A percentile compares a stretch with the other conserved stretches of the same genome.
phyloP scores from a whole-genome alignment of 306 rosid genomes.

The Quercus bicolor region DNA sequence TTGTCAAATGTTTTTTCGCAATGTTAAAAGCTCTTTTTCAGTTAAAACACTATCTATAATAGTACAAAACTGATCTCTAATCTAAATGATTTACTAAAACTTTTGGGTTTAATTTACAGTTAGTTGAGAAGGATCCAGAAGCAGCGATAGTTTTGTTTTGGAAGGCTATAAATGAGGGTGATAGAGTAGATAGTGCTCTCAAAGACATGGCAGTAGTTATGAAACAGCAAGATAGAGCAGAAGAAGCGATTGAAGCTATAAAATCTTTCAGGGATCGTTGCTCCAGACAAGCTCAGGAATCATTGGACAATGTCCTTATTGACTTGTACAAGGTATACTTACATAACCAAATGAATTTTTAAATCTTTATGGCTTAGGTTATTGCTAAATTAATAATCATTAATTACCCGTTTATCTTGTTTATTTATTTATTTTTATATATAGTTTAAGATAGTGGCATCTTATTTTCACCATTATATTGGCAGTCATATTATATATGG shows the following conservation, averaged over 20 bases:
- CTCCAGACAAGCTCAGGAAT: constrained; percentile 88
- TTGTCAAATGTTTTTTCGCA: too few species aligned
- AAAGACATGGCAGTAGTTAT: constrained; percentile 95
- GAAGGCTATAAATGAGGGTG: constrained; percentile 87
- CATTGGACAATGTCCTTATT: constrained; percentile 82
- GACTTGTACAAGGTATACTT: constrained; percentile 79
- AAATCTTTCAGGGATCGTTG: constrained; percentile 62
- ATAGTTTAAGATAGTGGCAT: not conserved
- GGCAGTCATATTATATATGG: too few species aligned
- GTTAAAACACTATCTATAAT: too few species aligned
- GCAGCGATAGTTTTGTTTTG: constrained; percentile 77
- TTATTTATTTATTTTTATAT: not conserved
- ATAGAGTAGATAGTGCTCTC: constrained; percentile 82
- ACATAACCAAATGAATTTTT: not conserved
- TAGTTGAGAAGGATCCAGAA: constrained; percentile 76
- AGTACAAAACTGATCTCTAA: not conserved
- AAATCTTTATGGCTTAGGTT: not conserved
- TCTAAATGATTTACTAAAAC: not conserved
- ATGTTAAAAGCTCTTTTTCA: too few species aligned
- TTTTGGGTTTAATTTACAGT: constrained; percentile 31
- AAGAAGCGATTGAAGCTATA: constrained; percentile 93
- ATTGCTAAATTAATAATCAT: not conserved
- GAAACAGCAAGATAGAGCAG: constrained; percentile 78
- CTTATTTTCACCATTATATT: too few species aligned
- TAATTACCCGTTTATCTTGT: not conserved